Percentiles rank a stretch among this genome's conserved stretches.
Evolutionary conservation across 2,329 filamentous ascomycete genomes (phyloP).

Genomic region (Hypocrella siamensis): DNA sequence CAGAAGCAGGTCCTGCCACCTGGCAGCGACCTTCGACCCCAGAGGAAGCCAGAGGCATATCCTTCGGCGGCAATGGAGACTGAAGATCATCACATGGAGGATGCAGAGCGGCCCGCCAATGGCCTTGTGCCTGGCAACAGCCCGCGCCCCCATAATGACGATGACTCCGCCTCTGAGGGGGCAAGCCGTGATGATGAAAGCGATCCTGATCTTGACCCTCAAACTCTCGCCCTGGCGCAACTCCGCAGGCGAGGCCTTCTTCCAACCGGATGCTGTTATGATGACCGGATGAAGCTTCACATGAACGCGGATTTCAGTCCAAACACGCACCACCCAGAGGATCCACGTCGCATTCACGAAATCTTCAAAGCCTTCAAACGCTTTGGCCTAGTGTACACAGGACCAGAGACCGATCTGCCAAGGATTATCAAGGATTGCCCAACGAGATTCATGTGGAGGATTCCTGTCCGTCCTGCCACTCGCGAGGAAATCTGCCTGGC

Average conservation of each 20-base stretch:
- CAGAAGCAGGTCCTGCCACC: too few species aligned
- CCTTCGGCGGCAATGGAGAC: conserved; percentile 19
- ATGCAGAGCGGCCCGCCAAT: conserved; percentile 18
- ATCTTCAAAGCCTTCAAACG: conserved; percentile 83
- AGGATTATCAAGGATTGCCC: conserved; percentile 36
- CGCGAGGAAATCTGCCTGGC: conserved; percentile 66
- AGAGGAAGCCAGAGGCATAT: background rate
- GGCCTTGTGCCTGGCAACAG: conserved; percentile 7
- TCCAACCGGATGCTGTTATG: conserved; percentile 72
- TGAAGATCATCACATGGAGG: conserved; percentile 27
- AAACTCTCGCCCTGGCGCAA: conserved; percentile 20
- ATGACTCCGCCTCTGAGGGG: conserved; percentile 17
- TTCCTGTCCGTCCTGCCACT: conserved; percentile 62
- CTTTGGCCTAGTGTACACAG: conserved; percentile 58
- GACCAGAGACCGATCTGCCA: conserved; percentile 36
- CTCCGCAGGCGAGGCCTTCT: conserved; percentile 33
- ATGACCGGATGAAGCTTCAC: conserved; percentile 90
- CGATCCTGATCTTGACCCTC: conserved; percentile 18
- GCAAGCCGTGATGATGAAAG: conserved; percentile 19
- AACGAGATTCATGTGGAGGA: conserved; percentile 56
- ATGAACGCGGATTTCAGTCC: conserved; percentile 64
- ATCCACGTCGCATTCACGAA: conserved; percentile 78
- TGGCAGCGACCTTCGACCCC: too few species aligned
- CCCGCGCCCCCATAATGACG: conserved; percentile 11
- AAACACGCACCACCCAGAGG: conserved; percentile 79